These are phyloP conservation scores for Pterocarpus santalinus DNA, from an alignment of 306 rosid genomes.

Conservation along the genomic window DNA sequence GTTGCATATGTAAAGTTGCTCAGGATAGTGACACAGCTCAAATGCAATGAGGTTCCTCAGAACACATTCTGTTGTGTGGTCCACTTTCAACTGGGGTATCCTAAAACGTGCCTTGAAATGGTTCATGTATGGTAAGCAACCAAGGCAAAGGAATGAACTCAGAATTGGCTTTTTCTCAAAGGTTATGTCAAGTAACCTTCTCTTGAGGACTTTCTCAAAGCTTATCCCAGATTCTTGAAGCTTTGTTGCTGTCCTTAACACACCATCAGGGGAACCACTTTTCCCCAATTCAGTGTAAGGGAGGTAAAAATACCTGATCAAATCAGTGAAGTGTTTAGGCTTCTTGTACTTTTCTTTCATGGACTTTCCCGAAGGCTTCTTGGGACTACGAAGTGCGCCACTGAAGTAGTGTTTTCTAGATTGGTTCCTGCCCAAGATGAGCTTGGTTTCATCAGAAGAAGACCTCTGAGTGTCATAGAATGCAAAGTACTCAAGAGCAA, in stretches of 20 bases:
- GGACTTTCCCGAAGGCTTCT: not conserved
- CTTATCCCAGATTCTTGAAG: slow-evolving; percentile 56
- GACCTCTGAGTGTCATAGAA: slow-evolving; percentile 35
- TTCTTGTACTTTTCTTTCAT: not conserved
- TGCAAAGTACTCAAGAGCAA: slow-evolving; percentile 42
- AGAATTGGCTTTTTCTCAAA: slow-evolving; percentile 40
- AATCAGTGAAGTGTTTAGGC: slow-evolving; percentile 58
- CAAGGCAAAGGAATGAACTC: slow-evolving; percentile 50
- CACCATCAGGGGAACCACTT: slow-evolving; percentile 11
- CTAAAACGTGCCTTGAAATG: slow-evolving; percentile 45
- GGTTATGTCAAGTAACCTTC: slow-evolving; percentile 38
- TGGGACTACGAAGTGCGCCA: not conserved
- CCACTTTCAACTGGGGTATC: slow-evolving; percentile 47
- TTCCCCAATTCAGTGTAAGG: not conserved
- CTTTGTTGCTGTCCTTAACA: slow-evolving; percentile 51
- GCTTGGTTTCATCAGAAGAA: slow-evolving; percentile 35
- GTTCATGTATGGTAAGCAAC: slow-evolving; percentile 34
- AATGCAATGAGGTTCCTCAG: slow-evolving; percentile 65
- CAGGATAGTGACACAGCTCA: slow-evolving; percentile 64
- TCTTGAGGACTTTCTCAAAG: slow-evolving; percentile 40
- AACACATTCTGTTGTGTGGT: slow-evolving; percentile 57
- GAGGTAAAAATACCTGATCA: slow-evolving; percentile 58
- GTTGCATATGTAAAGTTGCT: slow-evolving; percentile 53
- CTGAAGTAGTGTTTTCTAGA: slow-evolving; percentile 2
- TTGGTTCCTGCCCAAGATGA: slow-evolving; percentile 20